Evolutionary conservation across 2,329 filamentous ascomycete genomes (phyloP), one percentile per base, ranked within the genome.

Genomic region (Graphilbum sp.): DNA sequence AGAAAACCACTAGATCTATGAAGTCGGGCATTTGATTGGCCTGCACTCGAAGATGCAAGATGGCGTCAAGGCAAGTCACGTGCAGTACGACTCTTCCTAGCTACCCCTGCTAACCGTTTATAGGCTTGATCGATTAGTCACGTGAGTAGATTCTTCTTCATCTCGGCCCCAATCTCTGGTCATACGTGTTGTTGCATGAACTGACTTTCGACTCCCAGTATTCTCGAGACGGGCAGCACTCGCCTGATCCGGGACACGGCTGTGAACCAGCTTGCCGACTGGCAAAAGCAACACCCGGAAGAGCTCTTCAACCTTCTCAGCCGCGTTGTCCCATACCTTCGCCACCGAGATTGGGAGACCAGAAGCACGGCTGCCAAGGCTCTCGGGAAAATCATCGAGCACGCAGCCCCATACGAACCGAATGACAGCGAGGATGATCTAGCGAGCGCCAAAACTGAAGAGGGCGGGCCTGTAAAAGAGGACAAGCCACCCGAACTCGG

Each of bases 191-290:
- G 38, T 18, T 40, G 6, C 13, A 25, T 18, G 35, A n/a, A n/a
- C 19, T 34, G 16, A 38, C 13, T 25, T 32, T 40, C 23, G 37
- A 18, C 12, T 7, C 9, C 12, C 57, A 94, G 87, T 47, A 75
- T 98, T 55, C 77, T 98, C 50, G 90, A 98, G 69, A 96, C 90
- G 41, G 90, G 90, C 50, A 96, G 88, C 62, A 98, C 90, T 43
- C 79, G 81, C 54, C 69, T 98, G 48, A 96, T 98, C 54, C 79
- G 92, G 49, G 93, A 95, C 54, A 98, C 90, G 45, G 92, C 90
- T 45, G 90, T 93, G 44, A 86, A 92, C 54, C 90, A 98, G 61
- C 71, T 98, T 45, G 90, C 87, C 44, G 90, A 98, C 60, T 90
- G 94, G 58, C 92, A 98, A 60, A 96, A 95, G 56, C 83, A 90